These are phyloP conservation scores for Calonectria naviculata DNA, from an alignment of 2,329 filamentous ascomycete species.

Conservation along the genomic window DNA sequence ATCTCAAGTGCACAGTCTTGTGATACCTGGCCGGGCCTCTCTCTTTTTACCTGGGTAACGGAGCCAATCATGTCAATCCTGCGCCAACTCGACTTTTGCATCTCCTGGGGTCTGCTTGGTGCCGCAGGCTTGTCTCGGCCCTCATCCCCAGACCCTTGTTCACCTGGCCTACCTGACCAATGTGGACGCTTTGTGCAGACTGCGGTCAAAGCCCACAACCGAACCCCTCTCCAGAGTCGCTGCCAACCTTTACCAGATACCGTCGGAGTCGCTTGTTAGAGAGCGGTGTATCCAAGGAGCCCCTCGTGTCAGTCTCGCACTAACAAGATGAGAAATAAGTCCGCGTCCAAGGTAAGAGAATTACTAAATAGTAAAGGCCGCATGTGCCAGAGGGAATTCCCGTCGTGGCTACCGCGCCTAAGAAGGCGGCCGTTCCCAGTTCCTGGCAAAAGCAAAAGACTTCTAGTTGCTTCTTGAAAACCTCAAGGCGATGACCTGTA, in stretches of 20 bases:
- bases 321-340: conserved; percentile 10
- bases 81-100: conserved; percentile 26
- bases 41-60: conserved; percentile 25
- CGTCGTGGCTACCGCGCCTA: conserved; percentile 1
- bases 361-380: background rate
- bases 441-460: background rate
- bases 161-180: conserved; percentile 24
- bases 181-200: conserved; percentile 20
- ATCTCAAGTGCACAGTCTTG: conserved; percentile 33
- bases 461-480: background rate
- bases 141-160: conserved; percentile 37
- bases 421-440: conserved; percentile 7
- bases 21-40: conserved; percentile 34
- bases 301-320: conserved; percentile 9
- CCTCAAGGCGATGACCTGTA: background rate
- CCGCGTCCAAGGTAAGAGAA: background rate
- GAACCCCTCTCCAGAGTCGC: conserved; percentile 16
- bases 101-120: conserved; percentile 33
- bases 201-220: conserved; percentile 12
- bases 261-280: conserved; percentile 11
- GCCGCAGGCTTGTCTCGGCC: conserved; percentile 39
- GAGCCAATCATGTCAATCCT: conserved; percentile 37
- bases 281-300: conserved; percentile 15
- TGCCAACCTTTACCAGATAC: conserved; percentile 13
- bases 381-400: background rate